phyloP scores from a whole-genome alignment of 2,329 filamentous ascomycete genomes.

The Colletotrichum destructivum region DNA sequence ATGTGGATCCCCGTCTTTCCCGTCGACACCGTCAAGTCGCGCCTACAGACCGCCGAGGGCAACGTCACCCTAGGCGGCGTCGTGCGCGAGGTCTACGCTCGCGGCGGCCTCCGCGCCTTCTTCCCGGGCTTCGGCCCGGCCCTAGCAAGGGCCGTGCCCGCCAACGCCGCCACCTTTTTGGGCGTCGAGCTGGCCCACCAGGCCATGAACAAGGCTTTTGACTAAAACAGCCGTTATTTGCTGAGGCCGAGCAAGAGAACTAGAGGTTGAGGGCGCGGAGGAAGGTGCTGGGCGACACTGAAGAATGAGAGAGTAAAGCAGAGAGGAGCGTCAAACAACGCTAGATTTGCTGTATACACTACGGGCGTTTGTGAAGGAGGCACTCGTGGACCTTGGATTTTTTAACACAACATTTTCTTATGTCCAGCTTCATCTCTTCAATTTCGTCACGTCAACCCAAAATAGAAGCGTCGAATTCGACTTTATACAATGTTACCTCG shows the following conservation, averaged over 20 bases:
- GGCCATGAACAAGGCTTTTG: conserved; percentile 84
- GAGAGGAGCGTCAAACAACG: neutral
- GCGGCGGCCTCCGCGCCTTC: conserved; percentile 90
- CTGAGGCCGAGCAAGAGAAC: neutral
- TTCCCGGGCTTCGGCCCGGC: conserved; percentile 97
- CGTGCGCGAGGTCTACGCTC: conserved; percentile 85
- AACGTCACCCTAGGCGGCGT: conserved; percentile 85
- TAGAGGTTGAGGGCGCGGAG: neutral
- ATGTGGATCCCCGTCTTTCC: conserved; percentile 99
- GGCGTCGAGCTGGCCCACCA: conserved; percentile 88
- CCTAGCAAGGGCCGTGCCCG: conserved; percentile 91
- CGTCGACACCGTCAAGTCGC: conserved; percentile 95
- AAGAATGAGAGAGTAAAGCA: neutral
- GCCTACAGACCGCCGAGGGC: conserved; percentile 91
- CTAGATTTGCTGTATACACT: neutral
- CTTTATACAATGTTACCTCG: neutral
- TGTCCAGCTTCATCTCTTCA: neutral
- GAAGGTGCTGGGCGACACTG: neutral
- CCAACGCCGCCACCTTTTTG: conserved; percentile 95
- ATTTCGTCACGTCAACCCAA: conserved; percentile 3
- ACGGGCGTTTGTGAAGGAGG: conserved; percentile 18
- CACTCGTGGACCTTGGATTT: neutral
- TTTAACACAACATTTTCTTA: neutral
- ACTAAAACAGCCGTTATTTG: conserved; percentile 40
- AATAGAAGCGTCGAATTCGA: conserved; percentile 7